Evolutionary conservation across 768 basidiomycete species (phyloP).

Genomic region (Suillus tomentosus): DNA sequence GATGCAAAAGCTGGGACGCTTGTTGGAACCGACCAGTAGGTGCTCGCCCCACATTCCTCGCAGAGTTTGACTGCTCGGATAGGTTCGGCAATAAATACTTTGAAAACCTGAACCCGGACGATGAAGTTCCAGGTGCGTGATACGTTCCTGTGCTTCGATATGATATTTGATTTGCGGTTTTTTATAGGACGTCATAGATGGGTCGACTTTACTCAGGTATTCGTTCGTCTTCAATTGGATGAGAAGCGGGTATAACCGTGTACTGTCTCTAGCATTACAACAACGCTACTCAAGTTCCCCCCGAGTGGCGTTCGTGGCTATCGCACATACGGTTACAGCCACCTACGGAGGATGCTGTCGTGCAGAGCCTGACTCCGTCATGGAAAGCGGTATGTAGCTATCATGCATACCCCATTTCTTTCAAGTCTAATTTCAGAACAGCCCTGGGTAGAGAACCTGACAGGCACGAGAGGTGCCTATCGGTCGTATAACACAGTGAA

Average conservation of each 20-base stretch:
- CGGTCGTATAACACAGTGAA: constrained; percentile 84
- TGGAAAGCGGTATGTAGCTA: constrained; percentile 78
- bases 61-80: constrained; percentile 15
- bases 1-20: constrained; percentile 86
- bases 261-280: constrained; percentile 61
- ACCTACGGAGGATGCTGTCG: constrained; percentile 71
- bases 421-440: constrained; percentile 30
- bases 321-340: constrained; percentile 85
- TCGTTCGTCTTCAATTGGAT: background rate
- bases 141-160: background rate
- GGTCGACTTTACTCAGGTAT: constrained; percentile 90
- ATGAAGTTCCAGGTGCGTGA: constrained; percentile 82
- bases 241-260: constrained; percentile 7
- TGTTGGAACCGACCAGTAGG: constrained; percentile 83
- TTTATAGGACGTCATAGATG: constrained; percentile 87
- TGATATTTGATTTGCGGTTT: constrained; percentile 1
- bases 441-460: constrained; percentile 88
- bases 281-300: constrained; percentile 91
- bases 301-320: constrained; percentile 98
- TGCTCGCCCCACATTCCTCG: constrained; percentile 23
- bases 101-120: constrained; percentile 85
- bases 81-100: constrained; percentile 95
- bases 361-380: constrained; percentile 67
- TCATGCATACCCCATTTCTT: background rate
- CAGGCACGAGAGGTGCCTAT: constrained; percentile 91